Conservation (phyloP, 345 rosid species). For the Raphanus raphanistrum region DNA sequence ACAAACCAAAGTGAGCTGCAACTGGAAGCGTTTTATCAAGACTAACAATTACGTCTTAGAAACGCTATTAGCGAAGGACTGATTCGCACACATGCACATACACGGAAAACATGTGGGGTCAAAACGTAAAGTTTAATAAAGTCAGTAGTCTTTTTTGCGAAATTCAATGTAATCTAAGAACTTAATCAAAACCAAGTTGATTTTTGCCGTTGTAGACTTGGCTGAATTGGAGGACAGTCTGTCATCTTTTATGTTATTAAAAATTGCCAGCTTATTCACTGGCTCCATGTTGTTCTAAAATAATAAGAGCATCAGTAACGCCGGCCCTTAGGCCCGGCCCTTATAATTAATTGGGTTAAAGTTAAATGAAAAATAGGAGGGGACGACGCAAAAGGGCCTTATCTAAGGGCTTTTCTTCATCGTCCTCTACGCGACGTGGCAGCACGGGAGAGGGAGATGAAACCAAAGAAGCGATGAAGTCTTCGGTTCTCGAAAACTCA, state of each 20-base stretch:
- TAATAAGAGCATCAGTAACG: too few species aligned
- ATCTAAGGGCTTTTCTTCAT: too few species aligned
- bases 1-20: background rate
- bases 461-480: too few species aligned
- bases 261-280: background rate
- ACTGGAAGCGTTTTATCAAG: background rate
- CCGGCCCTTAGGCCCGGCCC: too few species aligned
- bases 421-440: too few species aligned
- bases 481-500: too few species aligned
- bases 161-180: background rate
- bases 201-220: slow-evolving; percentile 9
- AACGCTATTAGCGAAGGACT: background rate
- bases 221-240: slow-evolving; percentile 31
- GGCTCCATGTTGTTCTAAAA: background rate
- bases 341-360: too few species aligned
- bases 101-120: slow-evolving; percentile 29
- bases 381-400: too few species aligned
- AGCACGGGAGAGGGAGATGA: too few species aligned
- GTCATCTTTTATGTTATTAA: slow-evolving; percentile 12
- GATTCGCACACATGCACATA: background rate
- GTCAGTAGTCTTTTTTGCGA: slow-evolving; percentile 12
- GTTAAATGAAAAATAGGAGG: too few species aligned
- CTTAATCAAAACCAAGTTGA: background rate
- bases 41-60: background rate
- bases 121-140: slow-evolving; percentile 12